These are phyloP conservation scores for Excoecaria agallocha DNA, from an alignment of 345 rosid genomes.

Conservation along the genomic window DNA sequence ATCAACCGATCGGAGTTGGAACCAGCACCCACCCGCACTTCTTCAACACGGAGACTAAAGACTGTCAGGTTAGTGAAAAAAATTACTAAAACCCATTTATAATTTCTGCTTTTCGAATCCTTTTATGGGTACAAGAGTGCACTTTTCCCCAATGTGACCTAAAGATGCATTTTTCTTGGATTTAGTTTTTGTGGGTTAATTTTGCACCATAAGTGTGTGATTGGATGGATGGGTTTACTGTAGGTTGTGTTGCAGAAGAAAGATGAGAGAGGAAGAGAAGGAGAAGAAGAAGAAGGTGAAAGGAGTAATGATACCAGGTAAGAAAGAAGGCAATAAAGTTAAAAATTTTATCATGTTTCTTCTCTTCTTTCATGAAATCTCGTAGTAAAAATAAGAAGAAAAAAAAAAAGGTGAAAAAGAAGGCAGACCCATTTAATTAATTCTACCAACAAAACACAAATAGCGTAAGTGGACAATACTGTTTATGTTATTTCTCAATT, in stretches of 20 bases:
- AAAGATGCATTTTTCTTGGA: background rate
- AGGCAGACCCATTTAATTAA: constrained; percentile 16
- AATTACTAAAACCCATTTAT: constrained; percentile 2
- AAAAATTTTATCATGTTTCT: constrained; percentile 11
- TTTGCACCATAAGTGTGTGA: constrained; percentile 25
- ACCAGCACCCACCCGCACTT: constrained; percentile 3
- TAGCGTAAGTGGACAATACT: constrained; percentile 47
- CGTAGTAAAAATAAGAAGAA: constrained; percentile 30
- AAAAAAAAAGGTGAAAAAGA: constrained; percentile 10
- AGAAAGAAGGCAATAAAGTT: constrained; percentile 34
- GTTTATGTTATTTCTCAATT: constrained; percentile 31
- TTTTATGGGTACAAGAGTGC: constrained; percentile 27
- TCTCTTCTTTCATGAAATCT: constrained; percentile 43
- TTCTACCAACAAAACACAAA: constrained; percentile 26
- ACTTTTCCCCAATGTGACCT: constrained; percentile 29
- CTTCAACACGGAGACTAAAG: constrained; percentile 3
- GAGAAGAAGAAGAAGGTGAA: constrained; percentile 14
- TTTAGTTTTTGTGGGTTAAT: constrained; percentile 15
- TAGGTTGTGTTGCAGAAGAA: constrained; percentile 27
- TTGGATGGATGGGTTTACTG: constrained; percentile 13
- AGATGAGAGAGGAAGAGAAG: constrained; percentile 8
- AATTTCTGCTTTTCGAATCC: background rate
- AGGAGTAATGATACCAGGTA: constrained; percentile 53
- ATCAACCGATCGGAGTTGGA: constrained; percentile 41
- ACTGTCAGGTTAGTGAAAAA: constrained; percentile 33